phyloP scores from a whole-genome alignment of 805 yeast genomes.

The Kodamaea jinghongensis region DNA sequence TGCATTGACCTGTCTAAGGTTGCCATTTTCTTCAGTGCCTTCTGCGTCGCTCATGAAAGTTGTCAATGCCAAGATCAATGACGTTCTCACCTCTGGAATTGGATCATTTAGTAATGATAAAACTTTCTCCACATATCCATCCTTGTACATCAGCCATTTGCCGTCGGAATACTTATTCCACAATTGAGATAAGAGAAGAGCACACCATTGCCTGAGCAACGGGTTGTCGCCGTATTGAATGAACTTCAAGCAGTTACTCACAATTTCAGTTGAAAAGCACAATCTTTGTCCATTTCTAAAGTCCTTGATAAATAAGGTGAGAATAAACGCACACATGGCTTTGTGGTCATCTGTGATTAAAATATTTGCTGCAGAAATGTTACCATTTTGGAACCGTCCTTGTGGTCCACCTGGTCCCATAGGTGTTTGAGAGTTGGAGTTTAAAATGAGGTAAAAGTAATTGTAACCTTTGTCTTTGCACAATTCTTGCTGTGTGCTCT shows the following conservation, averaged over 20 bases:
- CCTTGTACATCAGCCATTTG: conserved; percentile 64
- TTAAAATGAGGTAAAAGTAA: conserved; percentile 79
- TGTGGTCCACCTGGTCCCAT: conserved; percentile 33
- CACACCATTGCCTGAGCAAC: conserved; percentile 88
- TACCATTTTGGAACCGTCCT: conserved; percentile 13
- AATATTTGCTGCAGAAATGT: conserved; percentile 22
- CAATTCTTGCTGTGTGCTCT: conserved; percentile 86
- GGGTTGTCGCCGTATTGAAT: conserved; percentile 78
- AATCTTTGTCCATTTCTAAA: conserved; percentile 76
- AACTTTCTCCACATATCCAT: conserved; percentile 57
- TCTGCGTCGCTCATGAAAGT: conserved; percentile 58
- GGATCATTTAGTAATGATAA: conserved; percentile 72
- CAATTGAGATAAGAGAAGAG: conserved; percentile 70
- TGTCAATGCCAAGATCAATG: conserved; percentile 71
- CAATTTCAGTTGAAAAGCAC: conserved; percentile 71
- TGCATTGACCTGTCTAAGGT: conserved; percentile 9
- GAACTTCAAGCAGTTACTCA: conserved; percentile 63
- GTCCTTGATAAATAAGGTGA: conserved; percentile 80
- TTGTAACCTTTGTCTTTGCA: conserved; percentile 87
- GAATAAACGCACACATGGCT: conserved; percentile 92
- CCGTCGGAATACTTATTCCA: conserved; percentile 75
- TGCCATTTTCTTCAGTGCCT: conserved; percentile 14
- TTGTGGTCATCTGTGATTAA: conserved; percentile 75
- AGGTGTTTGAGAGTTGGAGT: conserved; percentile 34
- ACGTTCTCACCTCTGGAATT: conserved; percentile 91